These are phyloP conservation scores for Barnettozyma vustinii DNA, from an alignment of 805 yeast species.

Conservation along the genomic window DNA sequence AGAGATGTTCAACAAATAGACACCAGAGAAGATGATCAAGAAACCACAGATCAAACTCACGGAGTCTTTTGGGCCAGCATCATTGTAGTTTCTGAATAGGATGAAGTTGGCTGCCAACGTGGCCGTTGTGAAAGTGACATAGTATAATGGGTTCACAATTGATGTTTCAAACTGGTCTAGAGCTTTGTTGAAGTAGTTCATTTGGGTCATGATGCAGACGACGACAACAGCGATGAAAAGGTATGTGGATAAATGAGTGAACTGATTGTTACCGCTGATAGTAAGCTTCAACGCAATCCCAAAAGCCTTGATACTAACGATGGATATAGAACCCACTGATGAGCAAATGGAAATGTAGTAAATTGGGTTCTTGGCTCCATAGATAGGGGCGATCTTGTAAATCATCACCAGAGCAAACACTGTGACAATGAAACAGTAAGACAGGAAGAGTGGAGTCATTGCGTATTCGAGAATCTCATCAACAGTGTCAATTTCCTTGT, in stretches of 20 bases:
- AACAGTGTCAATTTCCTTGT: conserved; percentile 79
- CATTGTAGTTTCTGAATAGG: conserved; percentile 81
- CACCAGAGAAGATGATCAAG: conserved; percentile 82
- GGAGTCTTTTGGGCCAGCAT: conserved; percentile 72
- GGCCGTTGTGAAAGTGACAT: conserved; percentile 86
- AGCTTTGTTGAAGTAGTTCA: conserved; percentile 92
- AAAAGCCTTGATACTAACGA: conserved; percentile 88
- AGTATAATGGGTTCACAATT: conserved; percentile 84
- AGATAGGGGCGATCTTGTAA: conserved; percentile 72
- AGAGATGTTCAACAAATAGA: conserved; percentile 72
- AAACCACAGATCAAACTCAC: conserved; percentile 82
- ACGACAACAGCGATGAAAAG: conserved; percentile 73
- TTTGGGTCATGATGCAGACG: conserved; percentile 80
- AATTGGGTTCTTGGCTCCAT: conserved; percentile 81
- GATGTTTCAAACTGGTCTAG: conserved; percentile 90
- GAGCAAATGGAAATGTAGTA: conserved; percentile 87
- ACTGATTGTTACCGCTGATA: conserved; percentile 79
- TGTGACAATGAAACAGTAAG: conserved; percentile 58
- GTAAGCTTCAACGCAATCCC: conserved; percentile 89
- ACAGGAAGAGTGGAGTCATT: conserved; percentile 66
- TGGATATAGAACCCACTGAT: conserved; percentile 83
- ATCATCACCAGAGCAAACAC: conserved; percentile 73
- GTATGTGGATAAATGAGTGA: conserved; percentile 78
- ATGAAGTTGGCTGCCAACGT: conserved; percentile 84
- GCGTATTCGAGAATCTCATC: conserved; percentile 85